A percentile compares a stretch with the other conserved stretches of the same genome.
Conservation (phyloP, 2,329 filamentous ascomycete species). For the Clonostachys sp. region DNA sequence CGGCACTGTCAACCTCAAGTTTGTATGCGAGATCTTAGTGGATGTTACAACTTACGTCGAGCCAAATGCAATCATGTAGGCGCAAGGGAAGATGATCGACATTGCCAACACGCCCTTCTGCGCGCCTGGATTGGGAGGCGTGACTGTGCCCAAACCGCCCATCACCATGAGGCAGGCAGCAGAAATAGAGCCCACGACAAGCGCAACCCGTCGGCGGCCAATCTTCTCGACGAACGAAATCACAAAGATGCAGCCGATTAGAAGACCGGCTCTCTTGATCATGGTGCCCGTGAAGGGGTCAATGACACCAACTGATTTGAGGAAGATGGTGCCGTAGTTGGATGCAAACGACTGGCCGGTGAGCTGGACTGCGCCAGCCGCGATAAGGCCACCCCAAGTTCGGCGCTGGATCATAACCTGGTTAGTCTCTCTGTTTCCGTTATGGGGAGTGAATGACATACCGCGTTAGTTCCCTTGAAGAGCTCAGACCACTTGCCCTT, state of each 20-base stretch:
- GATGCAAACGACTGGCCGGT: conserved; percentile 13
- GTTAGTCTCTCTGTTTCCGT: neutral
- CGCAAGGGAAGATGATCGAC: conserved; percentile 12
- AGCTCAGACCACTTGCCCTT: conserved; percentile 5
- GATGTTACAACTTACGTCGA: neutral
- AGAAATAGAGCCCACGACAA: neutral
- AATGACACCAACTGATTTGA: conserved; percentile 11
- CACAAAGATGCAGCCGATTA: conserved; percentile 10
- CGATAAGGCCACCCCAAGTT: neutral
- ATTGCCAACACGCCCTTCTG: conserved; percentile 15
- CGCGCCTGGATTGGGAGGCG: neutral
- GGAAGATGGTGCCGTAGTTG: conserved; percentile 12
- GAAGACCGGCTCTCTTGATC: conserved; percentile 10
- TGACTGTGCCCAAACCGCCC: conserved; percentile 13
- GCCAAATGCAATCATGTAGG: neutral
- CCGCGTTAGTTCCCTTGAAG: conserved; percentile 6
- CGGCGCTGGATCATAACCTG: neutral
- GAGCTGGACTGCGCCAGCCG: conserved; percentile 5
- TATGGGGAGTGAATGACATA: conserved; percentile 1
- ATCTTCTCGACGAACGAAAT: conserved; percentile 1
- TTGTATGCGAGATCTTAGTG: neutral
- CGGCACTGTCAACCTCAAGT: neutral
- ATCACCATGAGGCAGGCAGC: conserved; percentile 11
- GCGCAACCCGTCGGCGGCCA: neutral
- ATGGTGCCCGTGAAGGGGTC: conserved; percentile 17